Percentiles rank a stretch among this genome's conserved stretches.
phyloP scores from a whole-genome alignment of 1,139 yeast species.

The Debaryomycetaceae sp. region DNA sequence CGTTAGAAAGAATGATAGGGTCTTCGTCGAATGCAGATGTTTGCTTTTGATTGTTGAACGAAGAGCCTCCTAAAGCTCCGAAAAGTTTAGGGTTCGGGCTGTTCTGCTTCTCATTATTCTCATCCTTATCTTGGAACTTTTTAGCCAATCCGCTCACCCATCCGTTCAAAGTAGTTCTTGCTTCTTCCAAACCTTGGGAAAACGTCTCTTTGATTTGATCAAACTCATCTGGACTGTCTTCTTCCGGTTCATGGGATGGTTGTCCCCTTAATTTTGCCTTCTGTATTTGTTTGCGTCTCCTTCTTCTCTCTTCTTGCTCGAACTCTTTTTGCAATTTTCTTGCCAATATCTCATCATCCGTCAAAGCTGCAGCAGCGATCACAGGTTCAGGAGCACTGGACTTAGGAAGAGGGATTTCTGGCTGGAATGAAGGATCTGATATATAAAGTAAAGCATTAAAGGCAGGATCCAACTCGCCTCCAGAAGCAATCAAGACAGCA shows the following conservation, averaged over 20 bases:
- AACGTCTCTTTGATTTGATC: constrained; percentile 70
- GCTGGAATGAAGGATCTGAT: constrained; percentile 71
- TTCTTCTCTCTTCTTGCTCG: constrained; percentile 43
- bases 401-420: constrained; percentile 50
- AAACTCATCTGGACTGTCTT: constrained; percentile 61
- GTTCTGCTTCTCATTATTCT: constrained; percentile 1
- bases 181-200: constrained; percentile 78
- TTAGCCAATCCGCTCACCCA: constrained; percentile 79
- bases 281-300: constrained; percentile 16
- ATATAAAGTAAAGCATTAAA: constrained; percentile 81
- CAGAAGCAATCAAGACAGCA: constrained; percentile 82
- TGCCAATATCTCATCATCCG: constrained; percentile 81
- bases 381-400: constrained; percentile 15
- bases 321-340: constrained; percentile 74
- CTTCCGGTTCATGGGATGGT: constrained; percentile 30
- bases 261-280: constrained; percentile 15
- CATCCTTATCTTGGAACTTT: constrained; percentile 32
- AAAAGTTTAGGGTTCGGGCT: constrained; percentile 35
- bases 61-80: constrained; percentile 49
- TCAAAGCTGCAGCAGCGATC: constrained; percentile 7
- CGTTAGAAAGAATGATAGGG: constrained; percentile 49
- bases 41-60: constrained; percentile 25
- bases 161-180: constrained; percentile 70
- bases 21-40: constrained; percentile 50
- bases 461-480: constrained; percentile 77